These are phyloP conservation scores for Ciborinia camelliae DNA, from an alignment of 2,329 filamentous ascomycete species.

Conservation along the genomic window DNA sequence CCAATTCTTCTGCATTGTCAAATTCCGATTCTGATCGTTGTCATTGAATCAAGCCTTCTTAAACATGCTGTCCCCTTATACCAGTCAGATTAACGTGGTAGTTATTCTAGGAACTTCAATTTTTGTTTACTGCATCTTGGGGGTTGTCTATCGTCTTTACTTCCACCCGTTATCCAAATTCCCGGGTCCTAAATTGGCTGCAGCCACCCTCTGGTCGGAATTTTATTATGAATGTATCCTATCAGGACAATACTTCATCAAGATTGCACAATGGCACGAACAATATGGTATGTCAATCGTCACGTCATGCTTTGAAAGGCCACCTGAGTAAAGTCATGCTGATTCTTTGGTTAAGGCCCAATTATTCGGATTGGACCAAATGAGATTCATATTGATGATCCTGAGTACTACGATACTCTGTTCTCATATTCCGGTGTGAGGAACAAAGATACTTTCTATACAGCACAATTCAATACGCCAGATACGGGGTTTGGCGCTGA, in stretches of 20 bases:
- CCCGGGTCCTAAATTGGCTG: conserved; percentile 17
- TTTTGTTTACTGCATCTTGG: conserved; percentile 10
- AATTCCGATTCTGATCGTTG: neutral
- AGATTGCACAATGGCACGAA: conserved; percentile 11
- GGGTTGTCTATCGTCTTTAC: conserved; percentile 16
- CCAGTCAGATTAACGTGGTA: neutral
- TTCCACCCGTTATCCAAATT: conserved; percentile 18
- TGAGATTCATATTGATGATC: conserved; percentile 23
- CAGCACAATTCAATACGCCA: conserved; percentile 17
- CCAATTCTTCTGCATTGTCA: conserved; percentile 1
- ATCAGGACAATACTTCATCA: conserved; percentile 7
- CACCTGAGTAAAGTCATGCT: neutral
- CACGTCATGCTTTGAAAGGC: neutral
- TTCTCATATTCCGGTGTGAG: conserved; percentile 22
- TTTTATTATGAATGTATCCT: conserved; percentile 10
- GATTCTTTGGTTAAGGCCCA: conserved; percentile 16
- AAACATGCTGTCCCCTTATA: neutral
- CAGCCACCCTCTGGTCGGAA: conserved; percentile 8
- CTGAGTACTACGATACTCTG: conserved; percentile 29
- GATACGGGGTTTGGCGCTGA: conserved; percentile 25
- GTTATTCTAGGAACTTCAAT: conserved; percentile 7
- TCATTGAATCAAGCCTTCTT: neutral
- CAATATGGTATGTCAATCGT: neutral
- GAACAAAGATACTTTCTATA: conserved; percentile 24
- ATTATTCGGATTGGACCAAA: conserved; percentile 27